Evolutionary conservation across 371 early-diverging fungal genomes (phyloP), one percentile per base, ranked within the genome.

Genomic region (Chytridium lagenaria): DNA sequence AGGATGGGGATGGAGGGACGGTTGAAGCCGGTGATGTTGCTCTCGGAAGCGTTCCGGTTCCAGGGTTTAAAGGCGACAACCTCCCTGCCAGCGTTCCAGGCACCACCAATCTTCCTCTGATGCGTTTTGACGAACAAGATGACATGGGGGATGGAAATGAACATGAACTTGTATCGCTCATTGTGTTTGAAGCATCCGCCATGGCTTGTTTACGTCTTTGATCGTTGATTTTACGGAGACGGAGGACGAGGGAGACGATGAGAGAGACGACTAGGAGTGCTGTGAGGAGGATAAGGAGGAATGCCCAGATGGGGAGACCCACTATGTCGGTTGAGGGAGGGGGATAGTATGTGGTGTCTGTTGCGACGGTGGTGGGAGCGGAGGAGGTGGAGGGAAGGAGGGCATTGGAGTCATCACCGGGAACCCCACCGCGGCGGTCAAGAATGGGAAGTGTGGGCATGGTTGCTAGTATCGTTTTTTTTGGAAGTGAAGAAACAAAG

Each of bases 271-370:
- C 12, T 7, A 37, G 34, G 61, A 61, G 34, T 28, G 36, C 61
- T 5, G 36, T 10, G 36, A 36, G 15, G 34, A 31, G 5, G 19
- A 61, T 31, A 12, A 36, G 5, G 12, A 61, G 15, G 61, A 61
- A 61, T 3, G 61, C 61, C 61, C 61, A 61, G 30, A 61, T 31
- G 61, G 61, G 61, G 36, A 61, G 30, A 12, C 61, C 61, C 7
- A 15, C 61, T 3, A 37, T 34, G 12, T 61, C 61, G 10, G 7
- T 28, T 28, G 10, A 12, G 12, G 55, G 55, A 52, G 55, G 55
- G 36, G 61, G 36, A 34, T 61, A 31, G 61, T 33, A 61, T 3
- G 61, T 36, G 3, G 61, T 7, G 34, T 31, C 36, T 23, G 61
- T 31, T 28, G 61, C 19, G 36, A 10, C 36, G 34, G 31, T 7